Percentiles rank a stretch among this genome's conserved stretches.
These are phyloP conservation scores for Cicer yamashitae DNA, from an alignment of 306 rosid species.

Conservation along the genomic window DNA sequence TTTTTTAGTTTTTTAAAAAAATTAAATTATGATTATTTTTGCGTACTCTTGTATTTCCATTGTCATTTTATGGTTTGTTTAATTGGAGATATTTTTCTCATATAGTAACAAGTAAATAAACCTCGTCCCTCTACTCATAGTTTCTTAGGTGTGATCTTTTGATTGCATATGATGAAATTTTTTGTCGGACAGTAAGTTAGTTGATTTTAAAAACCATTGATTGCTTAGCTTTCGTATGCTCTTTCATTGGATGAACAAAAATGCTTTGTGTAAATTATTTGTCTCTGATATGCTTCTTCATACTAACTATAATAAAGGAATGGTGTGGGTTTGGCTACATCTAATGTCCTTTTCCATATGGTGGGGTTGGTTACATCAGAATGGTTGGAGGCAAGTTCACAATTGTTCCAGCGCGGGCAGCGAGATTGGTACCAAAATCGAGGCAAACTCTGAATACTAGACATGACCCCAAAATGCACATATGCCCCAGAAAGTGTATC, in stretches of 20 bases:
- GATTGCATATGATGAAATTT: not conserved
- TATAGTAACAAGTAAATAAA: not conserved
- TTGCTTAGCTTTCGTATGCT: not conserved
- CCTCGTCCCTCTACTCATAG: not conserved
- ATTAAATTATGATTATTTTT: not conserved
- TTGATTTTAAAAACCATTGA: not conserved
- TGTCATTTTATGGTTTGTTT: conserved; percentile 16
- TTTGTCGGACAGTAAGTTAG: not conserved
- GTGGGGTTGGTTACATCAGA: not conserved
- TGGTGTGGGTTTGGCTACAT: not conserved
- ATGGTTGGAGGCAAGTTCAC: not conserved
- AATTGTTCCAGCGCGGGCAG: not conserved
- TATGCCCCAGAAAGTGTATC: not conserved
- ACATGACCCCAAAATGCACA: no score
- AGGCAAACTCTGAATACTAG: no score
- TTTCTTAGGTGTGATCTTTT: not conserved
- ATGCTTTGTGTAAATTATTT: not conserved
- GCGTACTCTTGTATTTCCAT: conserved; percentile 6
- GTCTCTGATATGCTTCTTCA: not conserved
- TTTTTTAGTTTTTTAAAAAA: not conserved
- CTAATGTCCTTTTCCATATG: no score
- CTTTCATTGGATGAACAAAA: not conserved
- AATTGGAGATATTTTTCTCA: not conserved
- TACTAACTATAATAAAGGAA: not conserved
- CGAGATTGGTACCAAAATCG: no score